phyloP scores from a whole-genome alignment of 139 green algal species.

The Microglena sp. region DNA sequence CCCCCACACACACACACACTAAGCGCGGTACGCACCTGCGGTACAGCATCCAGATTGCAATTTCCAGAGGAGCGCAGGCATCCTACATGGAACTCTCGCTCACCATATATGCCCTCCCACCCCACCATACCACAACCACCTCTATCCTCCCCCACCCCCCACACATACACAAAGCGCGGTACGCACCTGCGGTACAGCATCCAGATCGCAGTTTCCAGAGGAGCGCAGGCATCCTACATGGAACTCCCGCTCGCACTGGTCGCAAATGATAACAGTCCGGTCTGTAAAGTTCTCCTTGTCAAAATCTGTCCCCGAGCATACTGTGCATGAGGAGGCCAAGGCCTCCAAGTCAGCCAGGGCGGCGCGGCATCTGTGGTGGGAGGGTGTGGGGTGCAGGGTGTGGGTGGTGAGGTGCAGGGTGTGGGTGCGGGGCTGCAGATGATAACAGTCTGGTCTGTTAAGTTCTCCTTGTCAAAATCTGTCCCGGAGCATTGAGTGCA shows the following conservation, averaged over 20 bases:
- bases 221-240: constrained; percentile 70
- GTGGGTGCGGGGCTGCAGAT: constrained; percentile 93
- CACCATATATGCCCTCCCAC: too few relatives aligned
- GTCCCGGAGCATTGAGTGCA: too few relatives aligned
- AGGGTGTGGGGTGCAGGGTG: too few relatives aligned
- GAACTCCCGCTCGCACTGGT: constrained; percentile 93
- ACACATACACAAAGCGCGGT: too few relatives aligned
- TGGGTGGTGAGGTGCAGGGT: too few relatives aligned
- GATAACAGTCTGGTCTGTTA: constrained; percentile 78
- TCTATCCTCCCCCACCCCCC: too few relatives aligned
- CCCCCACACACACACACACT: too few relatives aligned
- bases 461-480: constrained; percentile 50
- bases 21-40: too few relatives aligned
- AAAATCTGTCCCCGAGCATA: constrained; percentile 24
- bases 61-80: constrained; percentile 42
- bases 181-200: constrained; percentile 35
- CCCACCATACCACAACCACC: too few relatives aligned
- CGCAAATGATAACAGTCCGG: constrained; percentile 88
- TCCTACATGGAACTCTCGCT: constrained; percentile 90
- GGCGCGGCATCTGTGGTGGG: too few relatives aligned
- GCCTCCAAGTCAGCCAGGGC: too few relatives aligned
- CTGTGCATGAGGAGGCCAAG: too few relatives aligned
- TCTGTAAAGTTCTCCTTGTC: constrained; percentile 62
- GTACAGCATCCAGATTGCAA: constrained; percentile 38
- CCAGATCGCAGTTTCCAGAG: constrained; percentile 38